phyloP scores from a whole-genome alignment of 139 green algal genomes.

The Yamagishiella unicocca region DNA sequence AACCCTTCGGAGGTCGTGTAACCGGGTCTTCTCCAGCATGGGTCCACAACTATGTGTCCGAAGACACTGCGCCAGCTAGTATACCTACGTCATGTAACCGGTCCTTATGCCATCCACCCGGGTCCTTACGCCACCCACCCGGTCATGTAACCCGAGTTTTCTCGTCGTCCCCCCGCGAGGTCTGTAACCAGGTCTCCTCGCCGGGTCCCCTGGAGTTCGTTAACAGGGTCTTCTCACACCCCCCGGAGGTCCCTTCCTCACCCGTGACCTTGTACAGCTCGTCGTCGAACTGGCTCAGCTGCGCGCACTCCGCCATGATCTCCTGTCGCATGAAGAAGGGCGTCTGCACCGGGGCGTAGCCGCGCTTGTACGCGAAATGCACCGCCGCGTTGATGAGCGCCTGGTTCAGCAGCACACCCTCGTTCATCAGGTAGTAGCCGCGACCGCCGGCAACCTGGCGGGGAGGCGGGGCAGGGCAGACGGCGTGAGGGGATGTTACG shows the following conservation, averaged over 20 bases:
- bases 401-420: constrained; percentile 98
- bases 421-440: constrained; percentile 95
- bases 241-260: background rate
- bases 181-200: no score
- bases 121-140: no score
- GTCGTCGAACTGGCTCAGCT: constrained; percentile 99
- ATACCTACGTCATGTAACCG: no score
- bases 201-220: no score
- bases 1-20: no score
- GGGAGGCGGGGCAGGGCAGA: background rate
- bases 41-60: no score
- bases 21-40: no score
- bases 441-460: constrained; percentile 85
- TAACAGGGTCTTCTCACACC: no score
- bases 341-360: constrained; percentile 93
- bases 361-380: constrained; percentile 75
- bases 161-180: no score
- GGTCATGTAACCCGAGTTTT: no score
- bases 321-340: constrained; percentile 89
- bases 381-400: constrained; percentile 79
- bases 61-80: no score
- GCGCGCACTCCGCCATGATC: constrained; percentile 98
- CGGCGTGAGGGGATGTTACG: background rate
- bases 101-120: no score
- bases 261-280: constrained; percentile 93